Evolutionary conservation across 2,329 filamentous ascomycete species (phyloP).

Genomic region (Lithohypha guttulata): DNA sequence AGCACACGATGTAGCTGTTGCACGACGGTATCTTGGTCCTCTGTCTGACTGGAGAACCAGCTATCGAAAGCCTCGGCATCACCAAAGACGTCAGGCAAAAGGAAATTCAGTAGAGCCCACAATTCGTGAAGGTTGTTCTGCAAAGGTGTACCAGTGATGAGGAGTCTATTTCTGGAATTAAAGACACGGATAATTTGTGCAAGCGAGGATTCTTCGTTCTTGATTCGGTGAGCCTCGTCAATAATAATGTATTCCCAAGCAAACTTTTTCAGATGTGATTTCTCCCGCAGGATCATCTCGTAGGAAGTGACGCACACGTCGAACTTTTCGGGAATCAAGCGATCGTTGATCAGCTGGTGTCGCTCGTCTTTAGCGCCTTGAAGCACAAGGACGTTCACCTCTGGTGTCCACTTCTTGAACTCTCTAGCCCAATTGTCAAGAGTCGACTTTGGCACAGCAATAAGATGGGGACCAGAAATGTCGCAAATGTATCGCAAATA

Average conservation of each 20-base stretch:
- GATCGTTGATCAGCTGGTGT: slow-evolving; percentile 74
- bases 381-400: slow-evolving; percentile 85
- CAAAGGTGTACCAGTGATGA: slow-evolving; percentile 92
- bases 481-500: slow-evolving; percentile 86
- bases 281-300: slow-evolving; percentile 96
- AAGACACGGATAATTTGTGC: slow-evolving; percentile 95
- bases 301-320: slow-evolving; percentile 98
- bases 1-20: slow-evolving; percentile 90
- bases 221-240: slow-evolving; percentile 96
- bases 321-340: slow-evolving; percentile 86
- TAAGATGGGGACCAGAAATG: slow-evolving; percentile 80
- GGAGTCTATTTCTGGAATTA: slow-evolving; percentile 83
- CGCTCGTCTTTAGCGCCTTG: slow-evolving; percentile 95
- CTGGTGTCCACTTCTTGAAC: slow-evolving; percentile 86
- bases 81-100: slow-evolving; percentile 95
- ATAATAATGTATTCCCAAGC: slow-evolving; percentile 99
- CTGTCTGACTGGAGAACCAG: slow-evolving; percentile 87
- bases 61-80: slow-evolving; percentile 94
- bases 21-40: slow-evolving; percentile 89
- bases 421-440: slow-evolving; percentile 98
- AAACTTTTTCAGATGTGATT: slow-evolving; percentile 89
- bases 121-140: slow-evolving; percentile 98
- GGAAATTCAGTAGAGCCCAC: slow-evolving; percentile 93
- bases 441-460: slow-evolving; percentile 91
- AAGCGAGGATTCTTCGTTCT: slow-evolving; percentile 95